Percentiles rank a stretch among this genome's conserved stretches.
phyloP scores from a whole-genome alignment of 2,329 filamentous ascomycete species.

The Aspergillus sp. region DNA sequence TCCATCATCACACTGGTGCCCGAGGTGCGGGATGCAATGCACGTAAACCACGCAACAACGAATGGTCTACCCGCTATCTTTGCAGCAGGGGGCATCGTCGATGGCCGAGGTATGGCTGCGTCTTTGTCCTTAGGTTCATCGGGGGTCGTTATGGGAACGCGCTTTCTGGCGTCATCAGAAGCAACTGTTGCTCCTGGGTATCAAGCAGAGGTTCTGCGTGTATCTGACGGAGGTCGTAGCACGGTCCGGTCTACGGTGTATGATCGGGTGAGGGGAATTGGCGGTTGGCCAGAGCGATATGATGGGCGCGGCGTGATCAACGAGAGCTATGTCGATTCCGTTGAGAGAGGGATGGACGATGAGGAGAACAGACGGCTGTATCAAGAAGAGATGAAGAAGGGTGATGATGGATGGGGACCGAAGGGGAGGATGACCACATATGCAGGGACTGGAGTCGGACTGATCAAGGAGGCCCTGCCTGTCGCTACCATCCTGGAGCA shows the following conservation, averaged over 20 bases:
- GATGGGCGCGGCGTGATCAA: conserved; percentile 56
- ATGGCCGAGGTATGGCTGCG: conserved; percentile 47
- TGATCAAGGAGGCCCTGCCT: conserved; percentile 46
- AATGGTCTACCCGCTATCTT: conserved; percentile 37
- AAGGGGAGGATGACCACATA: conserved; percentile 55
- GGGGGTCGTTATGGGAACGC: conserved; percentile 57
- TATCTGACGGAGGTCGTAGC: conserved; percentile 45
- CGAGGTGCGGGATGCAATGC: conserved; percentile 41
- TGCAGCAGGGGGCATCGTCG: conserved; percentile 49
- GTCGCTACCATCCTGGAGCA: conserved; percentile 49
- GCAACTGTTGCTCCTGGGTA: conserved; percentile 46
- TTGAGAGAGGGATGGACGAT: conserved; percentile 30
- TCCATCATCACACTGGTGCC: conserved; percentile 46
- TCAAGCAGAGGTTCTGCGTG: conserved; percentile 42
- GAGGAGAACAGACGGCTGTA: conserved; percentile 39
- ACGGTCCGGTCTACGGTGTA: conserved; percentile 49
- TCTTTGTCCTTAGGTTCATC: conserved; percentile 47
- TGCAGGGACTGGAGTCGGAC: conserved; percentile 55
- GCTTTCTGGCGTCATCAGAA: conserved; percentile 52
- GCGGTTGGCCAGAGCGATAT: conserved; percentile 52
- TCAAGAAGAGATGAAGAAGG: conserved; percentile 44
- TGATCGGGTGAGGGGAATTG: conserved; percentile 49
- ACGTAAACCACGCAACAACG: conserved; percentile 6
- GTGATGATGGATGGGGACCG: conserved; percentile 48
- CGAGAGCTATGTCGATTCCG: conserved; percentile 42